phyloP scores from a whole-genome alignment of 2,329 filamentous ascomycete species.

The Berkeleyomyces basicola region DNA sequence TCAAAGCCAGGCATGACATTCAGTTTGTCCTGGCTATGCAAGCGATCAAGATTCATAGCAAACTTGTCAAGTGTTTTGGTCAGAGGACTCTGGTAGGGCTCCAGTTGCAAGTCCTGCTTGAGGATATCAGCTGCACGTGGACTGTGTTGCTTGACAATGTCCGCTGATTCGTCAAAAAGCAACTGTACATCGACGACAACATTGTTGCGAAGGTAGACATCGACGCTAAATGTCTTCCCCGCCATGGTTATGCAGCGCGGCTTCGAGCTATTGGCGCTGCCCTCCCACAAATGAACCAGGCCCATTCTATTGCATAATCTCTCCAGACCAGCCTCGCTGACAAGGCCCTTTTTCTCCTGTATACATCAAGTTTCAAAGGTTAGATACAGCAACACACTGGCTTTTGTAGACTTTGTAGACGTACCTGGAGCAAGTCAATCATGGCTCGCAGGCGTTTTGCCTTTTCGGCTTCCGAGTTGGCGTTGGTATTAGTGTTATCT shows the following conservation, averaged over 20 bases:
- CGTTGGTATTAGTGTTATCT: not conserved
- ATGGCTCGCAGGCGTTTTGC: constrained; percentile 37
- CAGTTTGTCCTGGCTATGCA: constrained; percentile 54
- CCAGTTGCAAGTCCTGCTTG: constrained; percentile 44
- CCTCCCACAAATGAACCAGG: constrained; percentile 47
- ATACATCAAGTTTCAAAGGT: constrained; percentile 9
- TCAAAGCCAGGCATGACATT: constrained; percentile 53
- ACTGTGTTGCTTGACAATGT: constrained; percentile 41
- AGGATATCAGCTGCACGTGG: constrained; percentile 49
- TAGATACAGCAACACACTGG: not conserved
- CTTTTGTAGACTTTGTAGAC: constrained; percentile 14
- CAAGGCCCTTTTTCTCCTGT: constrained; percentile 38
- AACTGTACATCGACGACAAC: constrained; percentile 46
- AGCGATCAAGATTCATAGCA: constrained; percentile 50
- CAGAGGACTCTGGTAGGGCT: constrained; percentile 42
- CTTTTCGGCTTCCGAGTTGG: constrained; percentile 33
- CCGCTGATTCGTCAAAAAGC: constrained; percentile 42
- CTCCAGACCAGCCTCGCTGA: constrained; percentile 62
- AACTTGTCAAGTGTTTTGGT: constrained; percentile 58
- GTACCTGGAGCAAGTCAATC: constrained; percentile 32
- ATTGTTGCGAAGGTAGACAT: constrained; percentile 45
- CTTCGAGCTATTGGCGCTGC: constrained; percentile 31
- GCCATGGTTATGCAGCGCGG: constrained; percentile 39
- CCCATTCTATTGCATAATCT: constrained; percentile 50
- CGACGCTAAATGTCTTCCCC: constrained; percentile 41